Evolutionary conservation across 495 filamentous ascomycete species (phyloP), one percentile per base, ranked within the genome.

Genomic region (Bryoglossum gracile): DNA sequence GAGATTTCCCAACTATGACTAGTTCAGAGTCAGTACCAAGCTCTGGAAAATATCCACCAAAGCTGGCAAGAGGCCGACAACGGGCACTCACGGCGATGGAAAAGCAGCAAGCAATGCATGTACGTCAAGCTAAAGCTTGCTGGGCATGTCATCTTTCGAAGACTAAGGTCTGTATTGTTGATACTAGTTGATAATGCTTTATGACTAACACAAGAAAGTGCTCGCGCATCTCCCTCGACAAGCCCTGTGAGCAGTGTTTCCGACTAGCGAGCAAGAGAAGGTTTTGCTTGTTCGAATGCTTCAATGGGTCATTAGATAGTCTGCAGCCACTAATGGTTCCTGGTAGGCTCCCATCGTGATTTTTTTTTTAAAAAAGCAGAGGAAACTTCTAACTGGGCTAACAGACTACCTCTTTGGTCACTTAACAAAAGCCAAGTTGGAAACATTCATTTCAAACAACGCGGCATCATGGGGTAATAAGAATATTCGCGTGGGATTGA

Each of bases 111-210:
- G n/a, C n/a, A n/a, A n/a, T n/a, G n/a, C n/a, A n/a, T n/a, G n/a
- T n/a, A n/a, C n/a, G n/a, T n/a, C n/a, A 54, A 23, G 54, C 47
- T 5, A 55, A 55, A 40, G 58, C 58, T 8, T 60, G 58, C 45
- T 60, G 58, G 54, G 54, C 58, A 24, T 60, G 58, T 33, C 58
- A 60, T 46, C 49, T 60, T 18, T 60, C 58, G 3, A 60, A 60
- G 30, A 60, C 48, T 10, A 60, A 57, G 26, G 26, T 30, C 5
- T 30, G 6, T 30, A 6, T 13, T 30, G 26, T n/a, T n/a, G n/a
- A n/a, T n/a, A n/a, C n/a, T n/a, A n/a, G n/a, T n/a, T n/a, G n/a
- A n/a, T n/a, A n/a, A n/a, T n/a, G n/a, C n/a, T n/a, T n/a, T n/a
- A n/a, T n/a, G n/a, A n/a, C n/a, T n/a, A n/a, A n/a, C n/a, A n/a